Evolutionary conservation across 2,329 filamentous ascomycete species (phyloP), one percentile per base, ranked within the genome.

Genomic region (Xylaria sp.): DNA sequence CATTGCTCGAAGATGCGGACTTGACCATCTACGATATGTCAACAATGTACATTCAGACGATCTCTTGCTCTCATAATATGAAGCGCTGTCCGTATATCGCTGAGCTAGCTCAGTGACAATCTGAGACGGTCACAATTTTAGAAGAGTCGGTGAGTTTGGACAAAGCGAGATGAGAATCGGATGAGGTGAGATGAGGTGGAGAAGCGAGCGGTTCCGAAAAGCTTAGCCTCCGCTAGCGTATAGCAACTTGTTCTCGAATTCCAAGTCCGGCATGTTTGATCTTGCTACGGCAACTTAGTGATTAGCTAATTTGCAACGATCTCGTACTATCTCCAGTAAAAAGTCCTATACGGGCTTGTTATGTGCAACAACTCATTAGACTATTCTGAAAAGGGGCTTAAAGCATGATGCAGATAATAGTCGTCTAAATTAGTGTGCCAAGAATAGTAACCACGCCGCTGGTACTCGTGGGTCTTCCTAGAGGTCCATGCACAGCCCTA

Each of bases 371-470:
- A 13, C 44, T 48, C 44, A 46, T 46, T 46, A 11, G 7, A 46
- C 44, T 23, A 46, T 7, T 46, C 15, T 7, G 2, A 44, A 44
- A 40, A 15, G 5, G 36, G 38, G 17, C 17, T 44, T n/a, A n/a
- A 23, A 33, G 42, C 42, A 46, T 3, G 46, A 26, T 28, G 23
- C 6, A 49, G 23, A 20, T 10, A 48, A 48, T 10, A 13, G 33
- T 6, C 15, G 6, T 4, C 23, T 51, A 54, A 36, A 28, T n/a
- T 44, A 51, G 17, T 38, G 26, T 56, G 60, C 60, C 60, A 63
- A 63, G 60, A 56, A 63, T 63, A 63, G 60, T 28, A 56, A 46
- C 60, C 49, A 44, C 3, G 33, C n/a, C n/a, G 11, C 11, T 63
- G 49, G 60, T 49, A 60, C n/a, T 6, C n/a, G 46, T 51, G 59